These are phyloP conservation scores for Puya raimondii DNA, from an alignment of 176 grass and related monocot species.

Conservation along the genomic window DNA sequence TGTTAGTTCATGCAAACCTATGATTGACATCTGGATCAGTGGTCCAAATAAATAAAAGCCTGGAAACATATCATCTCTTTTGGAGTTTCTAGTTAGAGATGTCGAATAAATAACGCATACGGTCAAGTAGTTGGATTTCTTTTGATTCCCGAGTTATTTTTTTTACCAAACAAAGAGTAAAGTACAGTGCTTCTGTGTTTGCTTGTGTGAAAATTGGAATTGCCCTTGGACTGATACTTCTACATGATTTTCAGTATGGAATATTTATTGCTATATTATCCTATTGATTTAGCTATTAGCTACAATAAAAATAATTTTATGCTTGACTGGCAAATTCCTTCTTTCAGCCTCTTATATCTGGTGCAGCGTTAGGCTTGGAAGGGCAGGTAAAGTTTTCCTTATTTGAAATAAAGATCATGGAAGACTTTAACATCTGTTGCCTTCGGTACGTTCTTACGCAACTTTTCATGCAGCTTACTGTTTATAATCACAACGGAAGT, in stretches of 20 bases:
- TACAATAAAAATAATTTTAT: not conserved
- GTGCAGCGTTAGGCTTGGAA: conserved; percentile 85
- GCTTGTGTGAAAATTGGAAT: not conserved
- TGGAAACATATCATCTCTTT: no score
- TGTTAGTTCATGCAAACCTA: no score
- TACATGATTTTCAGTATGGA: not conserved
- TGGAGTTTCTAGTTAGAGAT: no score
- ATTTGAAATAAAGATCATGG: conserved; percentile 19
- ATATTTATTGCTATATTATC: not conserved
- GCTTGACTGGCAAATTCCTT: conserved; percentile 6
- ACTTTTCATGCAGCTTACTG: conserved; percentile 56
- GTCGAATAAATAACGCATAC: no score
- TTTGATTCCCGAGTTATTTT: no score
- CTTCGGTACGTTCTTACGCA: conserved; percentile 10
- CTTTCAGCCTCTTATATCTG: conserved; percentile 81
- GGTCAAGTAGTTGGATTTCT: no score
- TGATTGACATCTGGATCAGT: no score
- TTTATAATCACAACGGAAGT: conserved; percentile 92
- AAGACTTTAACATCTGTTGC: conserved; percentile 16
- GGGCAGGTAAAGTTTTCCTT: conserved; percentile 49
- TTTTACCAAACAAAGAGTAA: no score
- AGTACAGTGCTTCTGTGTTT: not conserved
- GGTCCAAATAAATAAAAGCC: no score
- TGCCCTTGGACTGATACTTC: not conserved
- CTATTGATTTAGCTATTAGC: not conserved